Evolutionary conservation across 1,139 yeast species (phyloP), one percentile per base, ranked within the genome.

Genomic region (Hanseniaspora gamundiae): DNA sequence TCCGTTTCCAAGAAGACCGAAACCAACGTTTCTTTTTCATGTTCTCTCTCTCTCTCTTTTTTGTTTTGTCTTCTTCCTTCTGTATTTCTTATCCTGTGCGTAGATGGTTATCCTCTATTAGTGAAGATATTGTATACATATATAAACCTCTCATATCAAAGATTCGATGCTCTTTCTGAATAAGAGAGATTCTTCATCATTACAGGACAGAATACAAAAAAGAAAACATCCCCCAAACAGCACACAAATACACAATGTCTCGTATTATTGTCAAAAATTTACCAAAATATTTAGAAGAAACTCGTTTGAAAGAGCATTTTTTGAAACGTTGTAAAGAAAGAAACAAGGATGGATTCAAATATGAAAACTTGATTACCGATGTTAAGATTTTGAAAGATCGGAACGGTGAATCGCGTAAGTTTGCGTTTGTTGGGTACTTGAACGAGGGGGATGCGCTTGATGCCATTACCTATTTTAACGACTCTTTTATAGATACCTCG

Each of bases 261-360:
- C 82, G 99, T 64, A 73, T 93, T 47, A 91, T 91, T 54, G 95
- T 93, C n/a, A 93, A 86, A 62, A 94, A 94, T 39, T 70, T 91
- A 47, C 98, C 99, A 21, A 68, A 71, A 50, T 84, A 84, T 59
- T 73, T 78, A 49, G 77, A 80, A 1, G 97, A 91, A 58, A 87
- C 76, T 2, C 78, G 82, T 52, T 67, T 91, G 48, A 70, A 71
- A 49, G 74, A 73, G 24, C 91, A 81, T 59, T 91, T 91, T 59
- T 61, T 71, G 30, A 69, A 74, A 50, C 69, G 78, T 52, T 45
- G 59, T 43, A 42, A 48, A 4, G 35, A 51, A 11, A 51, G 77
- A 77, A 56, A 58, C 47, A 47, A 48, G 8, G 49, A 42, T 35
- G 50, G 51, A 3, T 47, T 48, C 26, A 46, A 43, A n/a, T 14